phyloP scores from a whole-genome alignment of 176 grass and related monocot genomes.

The Juncus effusus region DNA sequence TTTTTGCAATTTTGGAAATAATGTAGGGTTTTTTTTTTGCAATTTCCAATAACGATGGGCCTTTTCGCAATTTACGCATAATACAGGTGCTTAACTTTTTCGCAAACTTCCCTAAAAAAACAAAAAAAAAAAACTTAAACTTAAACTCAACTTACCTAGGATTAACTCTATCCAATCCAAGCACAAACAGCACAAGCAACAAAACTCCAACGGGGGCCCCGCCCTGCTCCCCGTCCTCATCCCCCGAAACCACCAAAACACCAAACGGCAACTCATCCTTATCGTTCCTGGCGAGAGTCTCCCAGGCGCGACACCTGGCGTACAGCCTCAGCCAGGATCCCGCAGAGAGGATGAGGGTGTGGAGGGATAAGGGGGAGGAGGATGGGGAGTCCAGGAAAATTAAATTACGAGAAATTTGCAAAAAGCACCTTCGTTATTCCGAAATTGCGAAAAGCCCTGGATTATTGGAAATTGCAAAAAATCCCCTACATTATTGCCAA shows the following conservation, averaged over 20 bases:
- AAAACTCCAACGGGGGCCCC: slow-evolving; percentile 94
- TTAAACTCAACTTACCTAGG: slow-evolving; percentile 58
- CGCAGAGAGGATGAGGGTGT: slow-evolving; percentile 84
- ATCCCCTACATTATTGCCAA: too few species aligned
- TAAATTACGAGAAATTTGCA: too few species aligned
- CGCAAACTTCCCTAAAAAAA: too few species aligned
- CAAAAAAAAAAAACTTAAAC: background rate
- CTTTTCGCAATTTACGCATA: too few species aligned
- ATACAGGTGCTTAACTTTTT: too few species aligned
- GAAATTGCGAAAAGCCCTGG: too few species aligned
- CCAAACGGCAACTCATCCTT: slow-evolving; percentile 66
- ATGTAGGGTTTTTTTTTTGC: too few species aligned
- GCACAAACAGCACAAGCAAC: slow-evolving; percentile 86
- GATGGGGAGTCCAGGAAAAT: slow-evolving; percentile 40
- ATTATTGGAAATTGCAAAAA: too few species aligned
- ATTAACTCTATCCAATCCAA: slow-evolving; percentile 94
- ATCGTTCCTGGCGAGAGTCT: slow-evolving; percentile 65
- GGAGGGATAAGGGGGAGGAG: slow-evolving; percentile 69
- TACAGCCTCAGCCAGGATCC: slow-evolving; percentile 96
- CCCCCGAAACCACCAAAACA: slow-evolving; percentile 89
- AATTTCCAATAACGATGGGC: too few species aligned
- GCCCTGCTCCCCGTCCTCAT: slow-evolving; percentile 92
- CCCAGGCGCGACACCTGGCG: slow-evolving; percentile 93
- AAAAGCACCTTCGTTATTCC: too few species aligned
- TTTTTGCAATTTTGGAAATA: too few species aligned